Evolutionary conservation across 768 basidiomycete genomes (phyloP), one percentile per base, ranked within the genome.

Genomic region (Tricholomella constricta): DNA sequence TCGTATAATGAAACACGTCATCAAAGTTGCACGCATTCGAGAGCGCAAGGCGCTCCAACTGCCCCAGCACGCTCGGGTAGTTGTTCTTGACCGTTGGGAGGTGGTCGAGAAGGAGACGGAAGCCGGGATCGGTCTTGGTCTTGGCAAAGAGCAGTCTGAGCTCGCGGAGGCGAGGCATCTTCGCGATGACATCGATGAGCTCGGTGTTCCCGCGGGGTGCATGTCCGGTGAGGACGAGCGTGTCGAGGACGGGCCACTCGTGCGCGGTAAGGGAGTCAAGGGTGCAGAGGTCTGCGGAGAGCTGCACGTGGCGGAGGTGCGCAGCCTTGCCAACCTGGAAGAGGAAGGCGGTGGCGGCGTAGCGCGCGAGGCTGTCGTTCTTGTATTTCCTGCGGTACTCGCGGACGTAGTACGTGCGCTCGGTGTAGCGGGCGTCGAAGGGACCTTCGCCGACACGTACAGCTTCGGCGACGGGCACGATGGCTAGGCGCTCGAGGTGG

Each of bases 391-490:
- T 73, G 23, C 75, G 68, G 54, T 76, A 78, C 50, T 72, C 70
- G 2, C 75, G 66, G 27, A 64, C 62, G 51, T 72, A 73, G 35
- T 76, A 78, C 15, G 65, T 45, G 4, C 66, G 45, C 17, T 72
- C 72, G 20, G 68, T 62, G 58, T 70, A 72, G 29, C 69, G 70
- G 8, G 64, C 52, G 40, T 75, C 66, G 51, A 68, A 73, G 1
- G 75, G 71, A 2, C 74, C 75, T 45, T 78, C 75, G 2, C 76
- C 76, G 2, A 74, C 65, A 2, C 75, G 69, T 14, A 73, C 65
- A 4, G 71, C 75, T 55, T 78, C 72, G 2, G 65, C 72, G 5
- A 78, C 74, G 7, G 73, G 72, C 11, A 70, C 65, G 42, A 76
- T 62, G 15, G 72, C 57, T 7, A 78, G 45, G 2, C 68, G 58